Conservation (phyloP, 768 basidiomycete genomes). For the Tubosaeta brunneosetosa region DNA sequence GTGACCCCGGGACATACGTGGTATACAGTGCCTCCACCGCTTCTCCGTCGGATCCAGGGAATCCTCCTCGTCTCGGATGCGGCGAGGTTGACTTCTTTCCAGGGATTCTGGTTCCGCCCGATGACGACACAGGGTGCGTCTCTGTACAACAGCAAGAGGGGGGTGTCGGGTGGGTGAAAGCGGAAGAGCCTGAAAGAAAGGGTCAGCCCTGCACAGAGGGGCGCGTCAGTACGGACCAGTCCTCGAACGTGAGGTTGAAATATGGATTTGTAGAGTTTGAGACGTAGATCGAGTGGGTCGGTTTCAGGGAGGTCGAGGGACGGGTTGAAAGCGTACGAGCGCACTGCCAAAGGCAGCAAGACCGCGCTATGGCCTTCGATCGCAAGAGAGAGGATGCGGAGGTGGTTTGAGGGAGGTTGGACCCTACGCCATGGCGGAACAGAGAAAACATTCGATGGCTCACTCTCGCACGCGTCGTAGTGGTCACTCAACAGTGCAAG, state of each 20-base stretch:
- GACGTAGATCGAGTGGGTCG: slow-evolving; percentile 56
- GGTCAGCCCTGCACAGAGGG: slow-evolving; percentile 25
- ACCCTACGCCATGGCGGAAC: slow-evolving; percentile 29
- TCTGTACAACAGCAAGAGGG: slow-evolving; percentile 83
- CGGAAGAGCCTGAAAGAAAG: slow-evolving; percentile 65
- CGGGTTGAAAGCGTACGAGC: slow-evolving; percentile 13
- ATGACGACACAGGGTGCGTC: slow-evolving; percentile 88
- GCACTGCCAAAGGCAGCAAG: background rate
- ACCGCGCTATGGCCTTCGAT: background rate
- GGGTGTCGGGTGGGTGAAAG: slow-evolving; percentile 58
- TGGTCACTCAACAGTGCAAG: too few relatives aligned
- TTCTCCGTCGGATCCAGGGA: slow-evolving; percentile 78
- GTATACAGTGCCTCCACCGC: slow-evolving; percentile 95
- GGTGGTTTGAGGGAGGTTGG: slow-evolving; percentile 8
- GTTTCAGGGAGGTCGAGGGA: slow-evolving; percentile 23
- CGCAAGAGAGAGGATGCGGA: background rate
- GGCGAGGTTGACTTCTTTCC: slow-evolving; percentile 89
- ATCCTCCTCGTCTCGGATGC: slow-evolving; percentile 50
- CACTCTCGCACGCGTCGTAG: background rate
- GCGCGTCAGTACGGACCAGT: slow-evolving; percentile 55
- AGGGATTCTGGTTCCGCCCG: slow-evolving; percentile 95
- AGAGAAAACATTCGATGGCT: slow-evolving; percentile 25
- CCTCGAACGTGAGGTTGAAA: slow-evolving; percentile 88
- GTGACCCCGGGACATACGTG: slow-evolving; percentile 56
- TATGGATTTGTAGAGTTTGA: slow-evolving; percentile 78